These are phyloP conservation scores for Taiwanofungus camphoratus DNA, from an alignment of 1,284 basidiomycete genomes.

Conservation along the genomic window DNA sequence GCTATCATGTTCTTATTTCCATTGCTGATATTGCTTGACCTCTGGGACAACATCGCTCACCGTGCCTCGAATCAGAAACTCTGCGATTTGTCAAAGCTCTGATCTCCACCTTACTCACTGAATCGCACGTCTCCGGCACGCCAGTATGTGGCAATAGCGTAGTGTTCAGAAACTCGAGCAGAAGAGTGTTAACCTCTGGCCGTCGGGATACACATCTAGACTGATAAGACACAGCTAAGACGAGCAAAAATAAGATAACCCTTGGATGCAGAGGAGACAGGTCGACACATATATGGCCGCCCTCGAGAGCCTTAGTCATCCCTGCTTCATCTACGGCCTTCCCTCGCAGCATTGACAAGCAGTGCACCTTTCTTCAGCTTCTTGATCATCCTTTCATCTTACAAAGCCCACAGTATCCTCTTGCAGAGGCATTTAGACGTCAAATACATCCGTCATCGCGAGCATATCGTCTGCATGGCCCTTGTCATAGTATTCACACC, in stretches of 20 bases:
- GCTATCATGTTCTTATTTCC: too few species aligned
- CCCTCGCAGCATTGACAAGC: constrained; percentile 89
- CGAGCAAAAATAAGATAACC: constrained; percentile 1
- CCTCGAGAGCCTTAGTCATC: constrained; percentile 77
- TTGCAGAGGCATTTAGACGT: constrained; percentile 67
- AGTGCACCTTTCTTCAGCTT: constrained; percentile 77
- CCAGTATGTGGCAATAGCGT: constrained; percentile 89
- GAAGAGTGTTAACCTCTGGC: constrained; percentile 75
- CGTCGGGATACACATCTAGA: constrained; percentile 87
- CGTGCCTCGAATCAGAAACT: constrained; percentile 53
- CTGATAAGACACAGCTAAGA: constrained; percentile 74
- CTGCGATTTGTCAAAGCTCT: constrained; percentile 67
- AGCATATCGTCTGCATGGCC: constrained; percentile 69
- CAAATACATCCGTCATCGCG: constrained; percentile 73
- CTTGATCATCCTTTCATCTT: constrained; percentile 72
- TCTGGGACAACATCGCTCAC: constrained; percentile 68
- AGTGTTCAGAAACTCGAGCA: constrained; percentile 77
- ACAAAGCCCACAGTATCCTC: constrained; percentile 74
- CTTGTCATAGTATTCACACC: constrained; percentile 67
- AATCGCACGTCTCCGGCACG: constrained; percentile 78
- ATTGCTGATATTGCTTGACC: too few species aligned
- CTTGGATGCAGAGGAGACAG: constrained; percentile 3
- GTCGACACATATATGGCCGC: constrained; percentile 77
- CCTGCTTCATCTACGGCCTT: constrained; percentile 87
- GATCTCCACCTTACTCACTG: constrained; percentile 79